Conservation (phyloP, 306 rosid genomes). For the Trifolium pratense region DNA sequence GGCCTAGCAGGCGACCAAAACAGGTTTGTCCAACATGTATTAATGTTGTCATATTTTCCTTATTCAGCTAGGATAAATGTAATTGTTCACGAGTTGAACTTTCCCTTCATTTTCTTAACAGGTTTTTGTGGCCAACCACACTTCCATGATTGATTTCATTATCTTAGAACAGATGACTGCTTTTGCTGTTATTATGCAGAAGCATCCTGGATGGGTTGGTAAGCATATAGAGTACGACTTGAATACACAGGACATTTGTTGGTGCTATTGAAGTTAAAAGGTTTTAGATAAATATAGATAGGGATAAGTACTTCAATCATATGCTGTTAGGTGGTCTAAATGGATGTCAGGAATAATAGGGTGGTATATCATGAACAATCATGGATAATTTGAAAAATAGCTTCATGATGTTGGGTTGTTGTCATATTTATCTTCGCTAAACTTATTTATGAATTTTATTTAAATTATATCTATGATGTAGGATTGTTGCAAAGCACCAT, state of each 20-base stretch:
- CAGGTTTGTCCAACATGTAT: constrained; percentile 58
- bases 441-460: not conserved
- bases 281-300: constrained; percentile 1
- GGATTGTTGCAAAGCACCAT: constrained; percentile 95
- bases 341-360: constrained; percentile 16
- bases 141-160: constrained; percentile 98
- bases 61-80: constrained; percentile 23
- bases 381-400: constrained; percentile 26
- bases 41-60: constrained; percentile 21
- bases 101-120: constrained; percentile 47
- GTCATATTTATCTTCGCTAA: constrained; percentile 14
- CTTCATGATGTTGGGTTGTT: constrained; percentile 10
- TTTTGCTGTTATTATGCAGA: constrained; percentile 98
- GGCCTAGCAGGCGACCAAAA: constrained; percentile 88
- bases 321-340: constrained; percentile 16
- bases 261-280: not conserved
- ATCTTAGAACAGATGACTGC: constrained; percentile 98
- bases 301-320: not conserved
- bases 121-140: constrained; percentile 97
- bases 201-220: constrained; percentile 99
- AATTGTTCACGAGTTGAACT: constrained; percentile 22
- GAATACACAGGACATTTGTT: not conserved
- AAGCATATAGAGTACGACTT: constrained; percentile 44
- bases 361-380: constrained; percentile 14
- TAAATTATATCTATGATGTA: constrained; percentile 35